Conservation (phyloP, 2,329 filamentous ascomycete species). For the Pseudomassariella vexata region DNA sequence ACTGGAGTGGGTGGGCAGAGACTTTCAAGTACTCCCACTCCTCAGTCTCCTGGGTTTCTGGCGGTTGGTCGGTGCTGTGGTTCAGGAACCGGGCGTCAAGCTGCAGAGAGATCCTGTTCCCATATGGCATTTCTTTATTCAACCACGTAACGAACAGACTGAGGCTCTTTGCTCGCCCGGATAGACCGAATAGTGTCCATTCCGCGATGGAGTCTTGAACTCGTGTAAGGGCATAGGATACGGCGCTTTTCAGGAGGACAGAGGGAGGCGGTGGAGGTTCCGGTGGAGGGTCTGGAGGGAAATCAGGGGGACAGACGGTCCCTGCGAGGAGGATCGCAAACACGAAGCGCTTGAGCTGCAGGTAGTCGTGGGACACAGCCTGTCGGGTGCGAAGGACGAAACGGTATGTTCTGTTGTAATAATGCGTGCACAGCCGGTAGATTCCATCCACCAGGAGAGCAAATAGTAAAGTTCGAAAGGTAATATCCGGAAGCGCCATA, state of each 20-base stretch:
- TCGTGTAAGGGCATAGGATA: no score
- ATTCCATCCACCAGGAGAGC: no score
- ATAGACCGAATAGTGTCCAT: not conserved
- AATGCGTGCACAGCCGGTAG: not conserved
- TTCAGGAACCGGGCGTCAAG: conserved; percentile 3
- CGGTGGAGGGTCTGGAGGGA: no score
- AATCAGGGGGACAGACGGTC: not conserved
- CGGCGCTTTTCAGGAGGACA: no score
- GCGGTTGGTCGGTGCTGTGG: not conserved
- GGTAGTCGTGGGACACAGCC: no score
- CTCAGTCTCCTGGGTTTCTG: not conserved
- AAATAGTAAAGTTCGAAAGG: no score
- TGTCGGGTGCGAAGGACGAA: no score
- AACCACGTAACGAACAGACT: conserved; percentile 6
- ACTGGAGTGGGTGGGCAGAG: not conserved
- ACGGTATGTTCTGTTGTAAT: no score
- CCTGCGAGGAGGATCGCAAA: not conserved
- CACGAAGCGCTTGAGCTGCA: not conserved
- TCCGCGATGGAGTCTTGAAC: not conserved
- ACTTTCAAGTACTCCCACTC: conserved; percentile 2
- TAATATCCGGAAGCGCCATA: conserved; percentile 2
- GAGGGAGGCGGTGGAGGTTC: no score
- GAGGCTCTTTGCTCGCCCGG: conserved; percentile 3
- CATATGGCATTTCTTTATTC: conserved; percentile 2
- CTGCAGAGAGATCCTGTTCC: conserved; percentile 4